These are phyloP conservation scores for Coemansia sp. DNA, from an alignment of 192 early-diverging fungal species.

Conservation along the genomic window DNA sequence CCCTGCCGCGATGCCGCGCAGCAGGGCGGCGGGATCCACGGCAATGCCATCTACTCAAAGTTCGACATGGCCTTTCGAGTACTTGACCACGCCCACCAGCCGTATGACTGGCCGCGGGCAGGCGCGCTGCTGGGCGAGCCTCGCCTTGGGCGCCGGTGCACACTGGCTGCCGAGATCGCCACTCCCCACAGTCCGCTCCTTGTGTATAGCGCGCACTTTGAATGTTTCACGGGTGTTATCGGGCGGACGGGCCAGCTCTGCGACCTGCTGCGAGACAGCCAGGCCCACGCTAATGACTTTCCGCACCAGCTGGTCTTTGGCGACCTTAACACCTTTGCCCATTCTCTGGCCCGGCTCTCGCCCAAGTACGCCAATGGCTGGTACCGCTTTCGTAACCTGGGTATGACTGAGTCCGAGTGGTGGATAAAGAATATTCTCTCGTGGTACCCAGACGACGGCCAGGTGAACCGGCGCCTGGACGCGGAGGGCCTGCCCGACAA, in stretches of 20 bases:
- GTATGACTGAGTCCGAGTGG: constrained; percentile 64
- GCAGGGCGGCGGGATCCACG: constrained; percentile 75
- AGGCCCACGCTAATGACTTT: constrained; percentile 11
- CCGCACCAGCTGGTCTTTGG: constrained; percentile 72
- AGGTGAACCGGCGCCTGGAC: constrained; percentile 15
- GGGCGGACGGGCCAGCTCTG: constrained; percentile 62
- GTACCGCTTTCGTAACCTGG: constrained; percentile 60
- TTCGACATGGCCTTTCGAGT: constrained; percentile 57
- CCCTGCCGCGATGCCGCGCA: constrained; percentile 50
- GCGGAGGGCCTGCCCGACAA: constrained; percentile 9
- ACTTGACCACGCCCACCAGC: constrained; percentile 61
- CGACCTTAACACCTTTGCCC: constrained; percentile 74
- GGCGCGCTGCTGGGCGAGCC: constrained; percentile 60
- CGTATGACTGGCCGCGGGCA: constrained; percentile 64
- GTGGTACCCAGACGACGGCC: constrained; percentile 37
- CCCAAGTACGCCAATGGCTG: constrained; percentile 57
- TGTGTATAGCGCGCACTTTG: constrained; percentile 70
- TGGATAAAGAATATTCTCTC: constrained; percentile 59
- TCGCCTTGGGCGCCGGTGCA: constrained; percentile 54
- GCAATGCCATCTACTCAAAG: constrained; percentile 67
- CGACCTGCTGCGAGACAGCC: constrained; percentile 62
- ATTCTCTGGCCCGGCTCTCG: constrained; percentile 66
- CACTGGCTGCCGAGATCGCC: constrained; percentile 55
- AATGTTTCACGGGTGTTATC: constrained; percentile 67
- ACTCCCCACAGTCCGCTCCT: constrained; percentile 52